Evolutionary conservation across 441 rosid species (phyloP).

Genomic region (Gossypium davidsonii): DNA sequence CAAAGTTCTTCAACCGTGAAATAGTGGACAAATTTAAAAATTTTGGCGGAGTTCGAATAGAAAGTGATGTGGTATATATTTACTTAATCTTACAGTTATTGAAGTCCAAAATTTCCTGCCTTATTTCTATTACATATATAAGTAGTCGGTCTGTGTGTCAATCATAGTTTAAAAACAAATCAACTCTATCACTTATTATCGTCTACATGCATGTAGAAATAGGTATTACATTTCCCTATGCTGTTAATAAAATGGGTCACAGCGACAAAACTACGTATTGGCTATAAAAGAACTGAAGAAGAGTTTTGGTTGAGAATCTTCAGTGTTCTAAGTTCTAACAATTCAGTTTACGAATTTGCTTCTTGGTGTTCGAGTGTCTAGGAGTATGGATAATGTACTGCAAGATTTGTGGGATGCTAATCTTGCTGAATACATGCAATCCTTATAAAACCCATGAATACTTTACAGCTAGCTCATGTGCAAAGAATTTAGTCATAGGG

Average conservation of each 20-base stretch:
- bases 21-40: constrained; percentile 49
- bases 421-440: background rate
- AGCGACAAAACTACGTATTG: background rate
- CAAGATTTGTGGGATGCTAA: background rate
- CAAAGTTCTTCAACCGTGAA: constrained; percentile 59
- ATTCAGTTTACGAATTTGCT: background rate
- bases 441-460: background rate
- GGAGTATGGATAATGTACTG: background rate
- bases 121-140: background rate
- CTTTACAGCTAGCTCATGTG: background rate
- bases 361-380: background rate
- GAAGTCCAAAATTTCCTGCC: background rate
- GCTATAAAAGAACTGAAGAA: background rate
- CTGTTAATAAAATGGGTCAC: background rate
- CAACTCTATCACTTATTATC: background rate
- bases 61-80: constrained; percentile 76
- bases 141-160: background rate
- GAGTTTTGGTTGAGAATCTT: background rate
- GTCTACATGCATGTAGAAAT: background rate
- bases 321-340: background rate
- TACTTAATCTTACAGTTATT: background rate
- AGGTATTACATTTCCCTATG: background rate
- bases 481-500: background rate
- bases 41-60: constrained; percentile 93
- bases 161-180: background rate